phyloP scores from a whole-genome alignment of 495 filamentous ascomycete species.

The Tuber aestivum region DNA sequence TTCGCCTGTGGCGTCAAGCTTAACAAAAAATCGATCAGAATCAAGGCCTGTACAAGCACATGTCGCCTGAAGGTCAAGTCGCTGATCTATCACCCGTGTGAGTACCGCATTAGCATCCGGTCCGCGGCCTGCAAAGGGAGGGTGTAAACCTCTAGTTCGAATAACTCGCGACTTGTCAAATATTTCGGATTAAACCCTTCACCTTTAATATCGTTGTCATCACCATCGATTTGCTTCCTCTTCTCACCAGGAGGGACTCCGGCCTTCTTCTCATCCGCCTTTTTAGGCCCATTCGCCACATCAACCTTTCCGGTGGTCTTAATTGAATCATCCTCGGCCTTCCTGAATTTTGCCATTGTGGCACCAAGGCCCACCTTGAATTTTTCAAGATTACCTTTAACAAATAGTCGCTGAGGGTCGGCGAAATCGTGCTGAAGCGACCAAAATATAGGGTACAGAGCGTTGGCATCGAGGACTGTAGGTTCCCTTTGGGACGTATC shows the following conservation, averaged over 20 bases:
- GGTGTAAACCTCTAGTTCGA: slow-evolving; percentile 73
- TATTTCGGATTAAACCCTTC: slow-evolving; percentile 94
- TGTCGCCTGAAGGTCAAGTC: slow-evolving; percentile 91
- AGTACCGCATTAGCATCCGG: slow-evolving; percentile 11
- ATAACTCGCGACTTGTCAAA: slow-evolving; percentile 86
- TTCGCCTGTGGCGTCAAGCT: slow-evolving; percentile 79
- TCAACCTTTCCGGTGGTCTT: slow-evolving; percentile 36
- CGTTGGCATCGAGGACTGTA: slow-evolving; percentile 57
- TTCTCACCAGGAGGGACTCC: slow-evolving; percentile 56
- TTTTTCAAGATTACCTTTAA: slow-evolving; percentile 58
- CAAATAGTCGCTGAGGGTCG: slow-evolving; percentile 76
- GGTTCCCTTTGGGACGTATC: slow-evolving; percentile 43
- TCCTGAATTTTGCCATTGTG: slow-evolving; percentile 72
- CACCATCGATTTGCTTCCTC: slow-evolving; percentile 61
- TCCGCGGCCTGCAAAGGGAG: slow-evolving; percentile 5
- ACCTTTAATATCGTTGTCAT: slow-evolving; percentile 56
- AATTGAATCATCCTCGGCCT: slow-evolving; percentile 60
- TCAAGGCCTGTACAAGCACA: slow-evolving; percentile 87
- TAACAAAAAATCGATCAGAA: slow-evolving; percentile 85
- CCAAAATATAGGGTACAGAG: slow-evolving; percentile 91
- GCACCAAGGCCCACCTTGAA: slow-evolving; percentile 74
- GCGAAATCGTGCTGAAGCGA: slow-evolving; percentile 84
- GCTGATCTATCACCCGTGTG: slow-evolving; percentile 56
- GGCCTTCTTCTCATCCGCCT: slow-evolving; percentile 53
- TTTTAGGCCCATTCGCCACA: slow-evolving; percentile 46